A percentile compares a stretch with the other conserved stretches of the same genome.
These are phyloP conservation scores for Aspergillus versicolor DNA, from an alignment of 2,329 filamentous ascomycete genomes.

Conservation along the genomic window DNA sequence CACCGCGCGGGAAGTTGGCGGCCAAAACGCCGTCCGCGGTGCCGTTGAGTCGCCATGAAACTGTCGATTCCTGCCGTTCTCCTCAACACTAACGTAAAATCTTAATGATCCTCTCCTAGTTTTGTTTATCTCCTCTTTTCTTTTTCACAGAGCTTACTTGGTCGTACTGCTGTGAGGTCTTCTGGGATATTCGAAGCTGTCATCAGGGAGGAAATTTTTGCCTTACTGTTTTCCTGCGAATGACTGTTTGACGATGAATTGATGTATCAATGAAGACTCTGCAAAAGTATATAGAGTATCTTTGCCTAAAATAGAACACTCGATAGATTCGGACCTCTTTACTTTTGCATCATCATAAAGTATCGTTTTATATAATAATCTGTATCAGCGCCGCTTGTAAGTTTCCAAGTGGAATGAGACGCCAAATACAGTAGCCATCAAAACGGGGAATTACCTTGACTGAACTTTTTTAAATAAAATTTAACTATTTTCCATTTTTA, in stretches of 20 bases:
- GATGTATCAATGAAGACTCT: constrained; percentile 23
- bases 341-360: background rate
- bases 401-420: no score
- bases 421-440: no score
- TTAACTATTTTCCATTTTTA: no score
- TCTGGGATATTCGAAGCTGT: background rate
- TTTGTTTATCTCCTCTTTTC: background rate
- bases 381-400: no score
- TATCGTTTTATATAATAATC: no score
- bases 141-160: background rate
- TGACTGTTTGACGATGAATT: constrained; percentile 23
- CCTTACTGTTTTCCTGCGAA: constrained; percentile 5
- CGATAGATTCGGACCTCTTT: constrained; percentile 10
- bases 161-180: background rate
- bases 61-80: background rate
- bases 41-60: constrained; percentile 44
- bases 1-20: constrained; percentile 80
- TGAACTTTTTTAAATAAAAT: no score
- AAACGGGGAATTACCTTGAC: no score
- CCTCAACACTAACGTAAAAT: background rate
- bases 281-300: constrained; percentile 25
- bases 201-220: background rate
- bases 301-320: constrained; percentile 15
- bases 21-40: constrained; percentile 78
- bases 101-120: constrained; percentile 7